Evolutionary conservation across 352 stramenopile genomes (phyloP).

Genomic region (Globisporangium lucens): DNA sequence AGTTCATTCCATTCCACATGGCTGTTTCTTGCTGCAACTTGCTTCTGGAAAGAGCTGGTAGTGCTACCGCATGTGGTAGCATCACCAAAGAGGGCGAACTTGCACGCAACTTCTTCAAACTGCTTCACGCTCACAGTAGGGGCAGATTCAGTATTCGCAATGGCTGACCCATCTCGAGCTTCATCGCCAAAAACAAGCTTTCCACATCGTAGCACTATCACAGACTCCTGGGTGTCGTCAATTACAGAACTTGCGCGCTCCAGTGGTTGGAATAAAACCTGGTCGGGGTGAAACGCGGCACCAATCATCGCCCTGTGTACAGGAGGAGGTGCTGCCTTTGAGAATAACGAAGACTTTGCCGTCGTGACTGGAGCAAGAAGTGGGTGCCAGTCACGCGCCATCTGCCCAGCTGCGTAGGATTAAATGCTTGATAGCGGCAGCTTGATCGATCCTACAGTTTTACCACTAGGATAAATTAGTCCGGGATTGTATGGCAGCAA

Average conservation of each 20-base stretch:
- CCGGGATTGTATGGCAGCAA: too few species aligned
- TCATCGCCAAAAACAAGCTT: conserved; percentile 7
- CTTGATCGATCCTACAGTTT: conserved; percentile 32
- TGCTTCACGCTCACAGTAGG: not conserved
- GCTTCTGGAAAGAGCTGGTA: conserved; percentile 4
- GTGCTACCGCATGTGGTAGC: not conserved
- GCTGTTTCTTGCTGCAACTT: not conserved
- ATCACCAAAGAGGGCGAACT: conserved; percentile 8
- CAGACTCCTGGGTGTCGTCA: not conserved
- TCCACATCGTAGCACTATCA: conserved; percentile 7
- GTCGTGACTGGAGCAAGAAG: not conserved
- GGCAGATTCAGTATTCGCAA: not conserved
- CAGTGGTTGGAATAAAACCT: conserved; percentile 17
- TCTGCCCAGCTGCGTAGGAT: conserved; percentile 10
- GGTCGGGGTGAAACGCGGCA: conserved; percentile 28
- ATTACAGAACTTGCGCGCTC: not conserved
- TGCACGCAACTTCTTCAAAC: conserved; percentile 17
- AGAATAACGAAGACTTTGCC: conserved; percentile 10
- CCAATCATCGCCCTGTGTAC: conserved; percentile 12
- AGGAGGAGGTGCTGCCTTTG: conserved; percentile 7
- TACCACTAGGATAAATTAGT: conserved; percentile 22
- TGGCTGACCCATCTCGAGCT: not conserved
- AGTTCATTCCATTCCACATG: conserved; percentile 22
- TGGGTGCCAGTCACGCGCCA: conserved; percentile 22
- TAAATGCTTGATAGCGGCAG: conserved; percentile 25